Percentiles rank a stretch among this genome's conserved stretches.
These are phyloP conservation scores for Chlamydomonas reinhardtii DNA, from an alignment of 163 green algal species.

Conservation along the genomic window DNA sequence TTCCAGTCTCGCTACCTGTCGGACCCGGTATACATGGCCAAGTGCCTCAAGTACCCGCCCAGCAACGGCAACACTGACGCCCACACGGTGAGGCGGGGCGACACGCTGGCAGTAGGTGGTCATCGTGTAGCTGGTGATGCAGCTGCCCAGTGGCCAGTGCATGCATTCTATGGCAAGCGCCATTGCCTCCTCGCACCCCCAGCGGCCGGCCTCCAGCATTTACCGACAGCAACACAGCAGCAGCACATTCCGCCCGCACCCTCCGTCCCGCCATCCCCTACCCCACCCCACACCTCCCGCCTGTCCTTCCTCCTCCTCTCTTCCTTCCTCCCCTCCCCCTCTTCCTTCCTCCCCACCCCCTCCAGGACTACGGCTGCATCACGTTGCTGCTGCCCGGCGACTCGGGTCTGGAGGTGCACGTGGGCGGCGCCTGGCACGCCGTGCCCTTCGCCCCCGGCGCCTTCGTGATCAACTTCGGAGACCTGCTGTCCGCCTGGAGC, in stretches of 20 bases:
- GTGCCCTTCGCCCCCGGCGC: constrained; percentile 16
- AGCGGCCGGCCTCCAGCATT: no score
- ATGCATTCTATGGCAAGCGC: no score
- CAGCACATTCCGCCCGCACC: no score
- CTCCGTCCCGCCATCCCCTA: background rate
- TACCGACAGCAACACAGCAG: no score
- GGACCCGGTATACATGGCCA: constrained; percentile 36
- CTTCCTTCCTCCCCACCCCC: no score
- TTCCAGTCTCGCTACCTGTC: constrained; percentile 13
- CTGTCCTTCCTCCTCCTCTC: no score
- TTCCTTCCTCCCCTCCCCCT: background rate
- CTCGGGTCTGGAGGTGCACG: constrained; percentile 2
- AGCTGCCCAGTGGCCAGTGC: no score
- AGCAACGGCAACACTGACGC: constrained; percentile 26
- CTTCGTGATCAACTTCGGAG: constrained; percentile 37
- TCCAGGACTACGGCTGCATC: constrained; percentile 37
- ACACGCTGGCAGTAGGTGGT: no score
- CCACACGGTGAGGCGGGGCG: constrained; percentile 7
- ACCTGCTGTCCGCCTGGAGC: constrained; percentile 28
- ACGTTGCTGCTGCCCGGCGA: constrained; percentile 38
- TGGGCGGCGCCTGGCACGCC: background rate
- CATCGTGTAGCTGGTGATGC: no score
- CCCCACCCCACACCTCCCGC: no score
- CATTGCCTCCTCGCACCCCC: no score
- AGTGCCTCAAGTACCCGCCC: constrained; percentile 31